These are phyloP conservation scores for Boletus tylopilopsis DNA, from an alignment of 768 basidiomycete species.

Conservation along the genomic window DNA sequence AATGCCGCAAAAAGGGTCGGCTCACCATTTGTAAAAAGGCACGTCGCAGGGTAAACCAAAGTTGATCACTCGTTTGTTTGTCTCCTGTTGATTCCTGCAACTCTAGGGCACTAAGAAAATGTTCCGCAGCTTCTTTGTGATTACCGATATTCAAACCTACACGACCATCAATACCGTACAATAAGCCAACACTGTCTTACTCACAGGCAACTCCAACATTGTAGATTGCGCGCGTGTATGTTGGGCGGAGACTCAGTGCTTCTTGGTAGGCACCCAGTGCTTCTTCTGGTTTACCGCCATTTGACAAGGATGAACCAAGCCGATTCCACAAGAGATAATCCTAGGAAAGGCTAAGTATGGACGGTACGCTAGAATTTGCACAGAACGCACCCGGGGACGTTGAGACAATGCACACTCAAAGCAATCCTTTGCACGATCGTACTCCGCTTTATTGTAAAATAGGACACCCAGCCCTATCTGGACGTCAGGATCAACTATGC, in stretches of 20 bases:
- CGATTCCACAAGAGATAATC: conserved; percentile 97
- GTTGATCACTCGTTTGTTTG: conserved; percentile 72
- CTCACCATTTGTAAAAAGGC: conserved; percentile 76
- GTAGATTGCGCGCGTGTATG: conserved; percentile 95
- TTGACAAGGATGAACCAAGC: conserved; percentile 90
- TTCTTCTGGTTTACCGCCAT: conserved; percentile 92
- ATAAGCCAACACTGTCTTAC: conserved; percentile 30
- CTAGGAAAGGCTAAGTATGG: conserved; percentile 30
- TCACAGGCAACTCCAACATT: conserved; percentile 97
- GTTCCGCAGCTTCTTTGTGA: conserved; percentile 93
- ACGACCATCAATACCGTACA: conserved; percentile 3
- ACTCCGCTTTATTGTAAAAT: conserved; percentile 86
- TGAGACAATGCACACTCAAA: conserved; percentile 83
- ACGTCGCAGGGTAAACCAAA: conserved; percentile 88
- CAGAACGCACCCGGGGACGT: conserved; percentile 58
- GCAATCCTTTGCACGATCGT: conserved; percentile 89
- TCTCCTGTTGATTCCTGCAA: conserved; percentile 67
- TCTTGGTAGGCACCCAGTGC: conserved; percentile 87
- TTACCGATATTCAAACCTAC: conserved; percentile 94
- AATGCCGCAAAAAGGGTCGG: neutral
- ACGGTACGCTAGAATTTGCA: neutral
- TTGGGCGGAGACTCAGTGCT: conserved; percentile 86
- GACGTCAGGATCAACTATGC: conserved; percentile 79
- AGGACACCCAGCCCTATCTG: conserved; percentile 92
- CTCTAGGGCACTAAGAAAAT: conserved; percentile 81